Conservation (phyloP, 441 rosid species). For the Erysimum cheiri region DNA sequence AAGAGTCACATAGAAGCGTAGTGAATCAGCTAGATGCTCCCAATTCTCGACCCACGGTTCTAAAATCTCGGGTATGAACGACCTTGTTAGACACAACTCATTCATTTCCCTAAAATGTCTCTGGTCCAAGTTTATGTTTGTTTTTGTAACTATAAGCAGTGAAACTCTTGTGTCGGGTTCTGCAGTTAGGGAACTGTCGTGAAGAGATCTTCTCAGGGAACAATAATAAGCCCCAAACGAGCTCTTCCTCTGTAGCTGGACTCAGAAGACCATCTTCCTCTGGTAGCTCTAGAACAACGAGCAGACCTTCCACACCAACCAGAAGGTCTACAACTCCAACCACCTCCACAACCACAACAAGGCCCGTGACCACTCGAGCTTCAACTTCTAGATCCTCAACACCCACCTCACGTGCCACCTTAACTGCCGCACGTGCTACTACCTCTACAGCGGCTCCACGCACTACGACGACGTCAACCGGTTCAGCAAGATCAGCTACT, state of each 20-base stretch:
- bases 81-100: conserved; percentile 22
- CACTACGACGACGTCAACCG: conserved; percentile 10
- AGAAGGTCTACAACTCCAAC: conserved; percentile 62
- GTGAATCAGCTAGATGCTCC: conserved; percentile 55
- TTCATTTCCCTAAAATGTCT: conserved; percentile 14
- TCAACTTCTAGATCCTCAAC: conserved; percentile 68
- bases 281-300: conserved; percentile 56
- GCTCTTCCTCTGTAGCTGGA: conserved; percentile 38
- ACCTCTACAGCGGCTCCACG: conserved; percentile 29
- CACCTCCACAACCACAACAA: conserved; percentile 57
- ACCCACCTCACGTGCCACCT: conserved; percentile 68
- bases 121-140: conserved; percentile 23
- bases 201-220: conserved; percentile 58
- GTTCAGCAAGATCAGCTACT: conserved; percentile 62
- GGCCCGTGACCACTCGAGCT: conserved; percentile 47
- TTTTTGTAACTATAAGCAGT: neutral
- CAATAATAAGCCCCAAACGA: conserved; percentile 27
- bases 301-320: conserved; percentile 56
- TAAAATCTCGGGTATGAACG: conserved; percentile 68
- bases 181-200: conserved; percentile 66
- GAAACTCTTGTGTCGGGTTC: conserved; percentile 12
- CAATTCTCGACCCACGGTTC: conserved; percentile 58
- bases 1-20: conserved; percentile 55
- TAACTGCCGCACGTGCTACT: conserved; percentile 50
- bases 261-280: conserved; percentile 68